Percentiles rank a stretch among this genome's conserved stretches.
Evolutionary conservation across 2,329 filamentous ascomycete genomes (phyloP).

Genomic region (Trichoderma sp.): DNA sequence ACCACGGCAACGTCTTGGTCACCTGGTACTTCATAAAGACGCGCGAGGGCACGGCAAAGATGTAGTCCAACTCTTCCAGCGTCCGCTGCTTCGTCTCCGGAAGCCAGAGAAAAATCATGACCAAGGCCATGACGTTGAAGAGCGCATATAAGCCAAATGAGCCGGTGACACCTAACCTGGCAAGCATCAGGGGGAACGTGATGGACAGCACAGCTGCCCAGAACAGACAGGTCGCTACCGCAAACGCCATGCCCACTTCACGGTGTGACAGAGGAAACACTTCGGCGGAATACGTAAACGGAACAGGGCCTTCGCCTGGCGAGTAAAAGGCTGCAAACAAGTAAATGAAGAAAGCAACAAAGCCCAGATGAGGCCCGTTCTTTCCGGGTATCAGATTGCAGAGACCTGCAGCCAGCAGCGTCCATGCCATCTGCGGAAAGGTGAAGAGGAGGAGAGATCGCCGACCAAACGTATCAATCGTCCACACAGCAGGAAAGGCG

Average conservation of each 20-base stretch:
- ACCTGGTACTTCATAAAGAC: conserved; percentile 60
- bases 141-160: conserved; percentile 58
- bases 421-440: conserved; percentile 48
- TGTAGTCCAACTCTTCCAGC: conserved; percentile 59
- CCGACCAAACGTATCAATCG: conserved; percentile 60
- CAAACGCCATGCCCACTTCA: conserved; percentile 71
- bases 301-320: conserved; percentile 64
- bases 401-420: conserved; percentile 45
- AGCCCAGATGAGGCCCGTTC: conserved; percentile 40
- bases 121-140: conserved; percentile 56
- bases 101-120: conserved; percentile 59
- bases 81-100: conserved; percentile 62
- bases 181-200: conserved; percentile 61
- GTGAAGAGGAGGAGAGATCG: conserved; percentile 50
- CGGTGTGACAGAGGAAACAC: conserved; percentile 71
- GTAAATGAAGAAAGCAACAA: conserved; percentile 60
- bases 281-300: conserved; percentile 69
- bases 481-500: conserved; percentile 59
- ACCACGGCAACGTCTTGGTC: conserved; percentile 60
- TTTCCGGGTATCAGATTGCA: conserved; percentile 53
- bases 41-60: conserved; percentile 61
- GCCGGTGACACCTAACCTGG: conserved; percentile 46
- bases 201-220: conserved; percentile 64
- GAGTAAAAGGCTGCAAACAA: conserved; percentile 56
- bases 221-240: conserved; percentile 65